Conservation (phyloP, 345 rosid species). For the Laguncularia racemosa region DNA sequence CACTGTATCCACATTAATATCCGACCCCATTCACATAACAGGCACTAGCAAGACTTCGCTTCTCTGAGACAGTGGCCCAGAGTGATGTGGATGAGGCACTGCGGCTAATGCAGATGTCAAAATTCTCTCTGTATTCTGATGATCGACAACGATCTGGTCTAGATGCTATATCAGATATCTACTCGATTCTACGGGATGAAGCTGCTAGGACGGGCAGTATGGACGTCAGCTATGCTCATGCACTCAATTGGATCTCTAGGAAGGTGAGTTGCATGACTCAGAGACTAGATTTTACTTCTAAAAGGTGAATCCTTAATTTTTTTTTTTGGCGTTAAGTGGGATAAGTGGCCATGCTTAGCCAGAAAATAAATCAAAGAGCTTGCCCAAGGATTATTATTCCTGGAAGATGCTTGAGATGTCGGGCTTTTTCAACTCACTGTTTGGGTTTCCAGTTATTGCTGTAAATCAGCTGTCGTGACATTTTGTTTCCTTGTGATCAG, state of each 20-base stretch:
- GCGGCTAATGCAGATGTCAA: slow-evolving; percentile 97
- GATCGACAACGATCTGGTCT: slow-evolving; percentile 85
- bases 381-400: too few relatives aligned
- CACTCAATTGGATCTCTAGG: slow-evolving; percentile 97
- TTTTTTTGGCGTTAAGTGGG: neutral
- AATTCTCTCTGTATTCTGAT: slow-evolving; percentile 89
- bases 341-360: too few relatives aligned
- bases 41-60: slow-evolving; percentile 96
- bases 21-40: slow-evolving; percentile 9
- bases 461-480: neutral
- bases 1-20: too few relatives aligned
- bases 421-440: too few relatives aligned
- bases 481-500: slow-evolving; percentile 35
- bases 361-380: too few relatives aligned
- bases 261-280: slow-evolving; percentile 48
- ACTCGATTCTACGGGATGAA: slow-evolving; percentile 91
- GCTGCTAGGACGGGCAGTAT: slow-evolving; percentile 81
- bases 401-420: too few relatives aligned
- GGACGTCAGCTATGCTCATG: slow-evolving; percentile 78
- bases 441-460: neutral
- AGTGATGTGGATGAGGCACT: slow-evolving; percentile 99
- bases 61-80: slow-evolving; percentile 91
- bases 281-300: slow-evolving; percentile 1
- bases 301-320: neutral
- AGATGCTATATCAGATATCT: slow-evolving; percentile 95